A percentile compares a stretch with the other conserved stretches of the same genome.
These are phyloP conservation scores for Nannochloropsis salina DNA, from an alignment of 108 stramenopile species.

Conservation along the genomic window DNA sequence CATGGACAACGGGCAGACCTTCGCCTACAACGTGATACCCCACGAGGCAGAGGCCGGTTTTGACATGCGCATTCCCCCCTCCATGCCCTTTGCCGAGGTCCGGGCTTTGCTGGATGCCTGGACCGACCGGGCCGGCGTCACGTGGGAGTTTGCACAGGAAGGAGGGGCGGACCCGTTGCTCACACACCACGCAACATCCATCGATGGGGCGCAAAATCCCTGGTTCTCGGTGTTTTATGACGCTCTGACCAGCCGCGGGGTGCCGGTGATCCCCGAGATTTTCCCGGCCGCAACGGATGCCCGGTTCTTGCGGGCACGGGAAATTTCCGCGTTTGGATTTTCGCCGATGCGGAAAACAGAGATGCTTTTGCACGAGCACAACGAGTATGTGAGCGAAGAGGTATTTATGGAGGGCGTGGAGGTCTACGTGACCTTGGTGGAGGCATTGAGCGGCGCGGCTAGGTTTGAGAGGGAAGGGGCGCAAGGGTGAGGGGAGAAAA, in stretches of 20 bases:
- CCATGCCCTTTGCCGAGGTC: constrained; percentile 71
- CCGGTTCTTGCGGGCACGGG: constrained; percentile 74
- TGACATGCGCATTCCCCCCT: constrained; percentile 86
- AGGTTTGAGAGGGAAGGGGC: neutral
- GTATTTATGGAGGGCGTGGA: constrained; percentile 80
- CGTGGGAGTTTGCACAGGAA: constrained; percentile 63
- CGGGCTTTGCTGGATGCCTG: constrained; percentile 71
- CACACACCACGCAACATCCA: constrained; percentile 62
- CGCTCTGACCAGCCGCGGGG: constrained; percentile 61
- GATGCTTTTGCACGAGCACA: constrained; percentile 89
- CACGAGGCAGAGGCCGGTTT: constrained; percentile 72
- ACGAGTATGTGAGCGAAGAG: constrained; percentile 79
- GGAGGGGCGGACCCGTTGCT: constrained; percentile 36
- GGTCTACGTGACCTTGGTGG: constrained; percentile 76
- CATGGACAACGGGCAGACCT: constrained; percentile 39
- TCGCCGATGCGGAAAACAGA: constrained; percentile 84
- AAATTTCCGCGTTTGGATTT: constrained; percentile 85
- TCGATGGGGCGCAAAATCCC: constrained; percentile 69
- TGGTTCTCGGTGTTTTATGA: constrained; percentile 65
- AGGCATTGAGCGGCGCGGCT: constrained; percentile 50
- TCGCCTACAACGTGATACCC: constrained; percentile 66
- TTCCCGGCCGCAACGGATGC: constrained; percentile 95
- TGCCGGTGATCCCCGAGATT: constrained; percentile 68
- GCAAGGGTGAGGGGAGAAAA: neutral
- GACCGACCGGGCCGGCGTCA: constrained; percentile 38